A percentile compares a stretch with the other conserved stretches of the same genome.
Conservation (phyloP, 179 eudicot genomes). For the Spinacia oleracea region DNA sequence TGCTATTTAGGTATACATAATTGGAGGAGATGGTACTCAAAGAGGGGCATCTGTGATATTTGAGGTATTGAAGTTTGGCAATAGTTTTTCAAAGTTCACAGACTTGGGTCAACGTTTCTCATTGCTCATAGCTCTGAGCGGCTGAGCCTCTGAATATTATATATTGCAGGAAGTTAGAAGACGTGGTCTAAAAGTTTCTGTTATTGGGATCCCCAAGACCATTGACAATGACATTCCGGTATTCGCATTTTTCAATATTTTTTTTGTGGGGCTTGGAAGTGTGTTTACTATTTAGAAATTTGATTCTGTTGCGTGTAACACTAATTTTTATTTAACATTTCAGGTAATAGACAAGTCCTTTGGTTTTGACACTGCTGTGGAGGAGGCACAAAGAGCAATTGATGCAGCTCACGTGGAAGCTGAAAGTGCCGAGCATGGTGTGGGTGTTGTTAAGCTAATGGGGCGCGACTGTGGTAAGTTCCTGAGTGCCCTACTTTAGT, state of each 20-base stretch:
- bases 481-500: constrained; percentile 11
- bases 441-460: constrained; percentile 92
- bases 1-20: constrained; percentile 64
- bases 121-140: constrained; percentile 20
- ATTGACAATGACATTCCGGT: constrained; percentile 96
- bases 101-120: not conserved
- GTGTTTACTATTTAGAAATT: not conserved
- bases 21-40: constrained; percentile 98
- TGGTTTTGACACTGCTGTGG: constrained; percentile 97
- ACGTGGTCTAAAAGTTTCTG: constrained; percentile 83
- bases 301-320: not conserved
- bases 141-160: constrained; percentile 8
- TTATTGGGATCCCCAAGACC: constrained; percentile 91
- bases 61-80: constrained; percentile 47
- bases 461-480: constrained; percentile 80
- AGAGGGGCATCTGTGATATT: constrained; percentile 84
- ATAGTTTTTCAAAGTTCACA: not conserved
- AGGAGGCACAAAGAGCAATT: constrained; percentile 97
- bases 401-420: constrained; percentile 98
- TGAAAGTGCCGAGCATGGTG: constrained; percentile 78
- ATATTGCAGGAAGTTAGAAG: constrained; percentile 71
- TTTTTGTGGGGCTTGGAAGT: not conserved
- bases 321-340: not conserved
- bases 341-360: constrained; percentile 93
- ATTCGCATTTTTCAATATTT: constrained; percentile 14